Conservation (phyloP, 306 rosid species). For the Abrus pulchellus region DNA sequence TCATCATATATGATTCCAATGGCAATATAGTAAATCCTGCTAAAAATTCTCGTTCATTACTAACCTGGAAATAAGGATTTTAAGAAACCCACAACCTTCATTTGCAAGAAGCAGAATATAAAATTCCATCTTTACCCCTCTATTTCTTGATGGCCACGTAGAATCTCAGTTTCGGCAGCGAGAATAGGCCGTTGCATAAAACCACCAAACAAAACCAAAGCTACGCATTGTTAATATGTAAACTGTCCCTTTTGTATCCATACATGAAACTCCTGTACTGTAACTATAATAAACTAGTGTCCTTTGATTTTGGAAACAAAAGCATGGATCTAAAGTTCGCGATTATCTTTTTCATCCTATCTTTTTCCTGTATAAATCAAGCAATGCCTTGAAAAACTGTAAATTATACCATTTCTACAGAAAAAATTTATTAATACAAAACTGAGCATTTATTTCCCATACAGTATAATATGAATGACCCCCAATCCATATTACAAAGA, state of each 20-base stretch:
- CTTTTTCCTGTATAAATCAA: neutral
- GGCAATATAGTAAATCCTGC: slow-evolving; percentile 69
- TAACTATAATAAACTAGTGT: neutral
- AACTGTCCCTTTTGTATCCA: too few relatives aligned
- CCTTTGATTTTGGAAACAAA: neutral
- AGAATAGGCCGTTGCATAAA: neutral
- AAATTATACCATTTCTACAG: slow-evolving; percentile 35
- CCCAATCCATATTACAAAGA: slow-evolving; percentile 53
- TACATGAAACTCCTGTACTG: neutral
- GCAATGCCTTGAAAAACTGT: neutral
- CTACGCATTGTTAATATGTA: neutral
- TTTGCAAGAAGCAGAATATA: slow-evolving; percentile 28
- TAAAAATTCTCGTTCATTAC: slow-evolving; percentile 61
- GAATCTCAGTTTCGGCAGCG: neutral
- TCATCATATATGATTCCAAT: slow-evolving; percentile 76
- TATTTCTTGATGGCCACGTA: neutral
- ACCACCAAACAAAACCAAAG: neutral
- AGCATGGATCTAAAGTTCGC: neutral
- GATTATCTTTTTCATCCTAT: neutral
- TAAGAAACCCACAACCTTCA: neutral
- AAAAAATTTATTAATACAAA: slow-evolving; percentile 42
- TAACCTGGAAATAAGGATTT: slow-evolving; percentile 68
- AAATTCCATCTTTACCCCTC: neutral
- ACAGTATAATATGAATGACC: slow-evolving; percentile 1
- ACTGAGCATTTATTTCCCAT: slow-evolving; percentile 29